These are phyloP conservation scores for Sophora flavescens DNA, from an alignment of 306 rosid species.

Conservation along the genomic window DNA sequence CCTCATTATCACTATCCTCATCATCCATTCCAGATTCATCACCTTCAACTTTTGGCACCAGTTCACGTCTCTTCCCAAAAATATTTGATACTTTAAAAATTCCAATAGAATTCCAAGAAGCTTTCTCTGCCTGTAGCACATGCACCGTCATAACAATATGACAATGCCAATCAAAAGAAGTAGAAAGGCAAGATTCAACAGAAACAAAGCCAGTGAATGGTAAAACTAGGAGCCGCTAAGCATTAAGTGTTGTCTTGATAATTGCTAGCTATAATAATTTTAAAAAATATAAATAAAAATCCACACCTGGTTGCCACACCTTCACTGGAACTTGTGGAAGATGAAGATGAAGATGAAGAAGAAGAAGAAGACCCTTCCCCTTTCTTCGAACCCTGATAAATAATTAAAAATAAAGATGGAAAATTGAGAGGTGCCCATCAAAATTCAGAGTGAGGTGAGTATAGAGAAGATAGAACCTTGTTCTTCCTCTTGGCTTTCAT, in stretches of 20 bases:
- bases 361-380: conserved; percentile 77
- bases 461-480: conserved; percentile 55
- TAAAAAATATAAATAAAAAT: neutral
- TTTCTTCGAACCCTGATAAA: conserved; percentile 56
- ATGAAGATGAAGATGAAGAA: conserved; percentile 43
- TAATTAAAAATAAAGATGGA: neutral
- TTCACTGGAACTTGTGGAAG: conserved; percentile 67
- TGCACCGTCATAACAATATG: conserved; percentile 40
- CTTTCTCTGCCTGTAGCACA: conserved; percentile 77
- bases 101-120: conserved; percentile 84
- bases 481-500: conserved; percentile 79
- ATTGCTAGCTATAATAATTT: conserved; percentile 1
- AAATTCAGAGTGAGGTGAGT: neutral
- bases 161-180: neutral
- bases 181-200: conserved; percentile 28
- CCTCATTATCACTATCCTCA: conserved; percentile 78
- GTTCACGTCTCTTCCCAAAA: conserved; percentile 85
- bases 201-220: conserved; percentile 21
- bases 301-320: conserved; percentile 98
- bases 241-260: neutral
- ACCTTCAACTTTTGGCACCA: conserved; percentile 62
- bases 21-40: conserved; percentile 72
- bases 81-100: conserved; percentile 83
- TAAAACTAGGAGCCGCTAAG: neutral
- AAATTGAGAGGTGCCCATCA: neutral